These are phyloP conservation scores for Boletus vinaceobasis DNA, from an alignment of 768 basidiomycete species.

Conservation along the genomic window DNA sequence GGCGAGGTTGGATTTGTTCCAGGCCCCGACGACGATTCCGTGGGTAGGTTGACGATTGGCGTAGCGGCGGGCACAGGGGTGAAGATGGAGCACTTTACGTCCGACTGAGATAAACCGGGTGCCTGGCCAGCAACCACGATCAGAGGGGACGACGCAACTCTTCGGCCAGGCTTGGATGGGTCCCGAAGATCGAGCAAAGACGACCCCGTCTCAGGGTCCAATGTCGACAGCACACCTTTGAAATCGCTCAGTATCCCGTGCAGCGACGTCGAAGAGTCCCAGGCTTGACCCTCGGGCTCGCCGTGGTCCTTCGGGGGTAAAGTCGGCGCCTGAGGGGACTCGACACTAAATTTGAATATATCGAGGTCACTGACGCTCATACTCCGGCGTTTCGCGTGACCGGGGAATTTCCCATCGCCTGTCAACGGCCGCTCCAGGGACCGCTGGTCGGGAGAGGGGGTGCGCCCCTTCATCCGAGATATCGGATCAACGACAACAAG, in stretches of 20 bases:
- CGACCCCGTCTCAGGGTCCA: constrained; percentile 53
- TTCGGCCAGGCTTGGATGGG: constrained; percentile 57
- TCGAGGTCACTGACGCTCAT: constrained; percentile 72
- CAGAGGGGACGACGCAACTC: constrained; percentile 34
- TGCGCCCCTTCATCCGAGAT: constrained; percentile 36
- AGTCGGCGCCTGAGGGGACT: constrained; percentile 36
- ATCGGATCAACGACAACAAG: constrained; percentile 55
- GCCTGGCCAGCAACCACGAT: constrained; percentile 35
- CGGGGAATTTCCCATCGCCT: constrained; percentile 27
- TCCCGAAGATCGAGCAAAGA: constrained; percentile 61
- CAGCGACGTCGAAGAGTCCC: constrained; percentile 45
- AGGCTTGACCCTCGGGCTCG: constrained; percentile 28
- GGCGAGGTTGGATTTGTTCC: constrained; percentile 35
- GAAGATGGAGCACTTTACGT: constrained; percentile 19
- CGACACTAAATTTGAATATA: constrained; percentile 41
- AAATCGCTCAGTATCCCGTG: constrained; percentile 70
- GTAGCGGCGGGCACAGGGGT: constrained; percentile 14
- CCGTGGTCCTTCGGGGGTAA: constrained; percentile 33
- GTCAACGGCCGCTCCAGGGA: constrained; percentile 25
- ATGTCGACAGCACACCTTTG: constrained; percentile 64
- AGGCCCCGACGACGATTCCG: constrained; percentile 21
- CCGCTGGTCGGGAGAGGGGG: constrained; percentile 30
- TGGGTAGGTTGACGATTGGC: constrained; percentile 25
- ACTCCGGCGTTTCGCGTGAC: constrained; percentile 56
- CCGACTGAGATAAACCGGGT: constrained; percentile 16